A percentile compares a stretch with the other conserved stretches of the same genome.
Evolutionary conservation across 1,284 basidiomycete genomes (phyloP).

Genomic region (Irpex rosettiformis): DNA sequence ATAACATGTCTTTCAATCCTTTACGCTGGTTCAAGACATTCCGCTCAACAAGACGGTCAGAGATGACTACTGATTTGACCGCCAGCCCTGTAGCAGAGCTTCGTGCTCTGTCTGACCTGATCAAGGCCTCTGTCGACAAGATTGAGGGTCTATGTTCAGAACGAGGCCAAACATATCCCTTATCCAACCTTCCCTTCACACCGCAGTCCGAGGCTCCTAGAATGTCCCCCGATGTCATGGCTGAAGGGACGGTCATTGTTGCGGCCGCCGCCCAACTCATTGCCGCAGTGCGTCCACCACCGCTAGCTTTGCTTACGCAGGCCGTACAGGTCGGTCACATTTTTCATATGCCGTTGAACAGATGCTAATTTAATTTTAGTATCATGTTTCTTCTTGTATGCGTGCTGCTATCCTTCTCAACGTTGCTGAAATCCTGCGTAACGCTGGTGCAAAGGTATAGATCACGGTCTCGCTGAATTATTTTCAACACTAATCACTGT

Average conservation of each 20-base stretch:
- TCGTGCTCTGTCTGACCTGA: slow-evolving; percentile 9
- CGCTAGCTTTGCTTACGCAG: slow-evolving; percentile 1
- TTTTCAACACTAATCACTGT: background rate
- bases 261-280: slow-evolving; percentile 17
- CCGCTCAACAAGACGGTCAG: background rate
- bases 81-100: background rate
- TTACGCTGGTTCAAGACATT: background rate
- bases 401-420: slow-evolving; percentile 5
- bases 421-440: slow-evolving; percentile 21
- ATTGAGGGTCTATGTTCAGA: slow-evolving; percentile 6
- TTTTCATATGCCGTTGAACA: background rate
- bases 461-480: background rate
- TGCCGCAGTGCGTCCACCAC: slow-evolving; percentile 12
- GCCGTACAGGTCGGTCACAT: background rate
- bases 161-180: slow-evolving; percentile 8
- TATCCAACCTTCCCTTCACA: slow-evolving; percentile 3
- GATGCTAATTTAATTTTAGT: background rate
- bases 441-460: slow-evolving; percentile 18
- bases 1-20: background rate
- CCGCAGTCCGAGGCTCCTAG: background rate
- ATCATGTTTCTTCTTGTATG: background rate
- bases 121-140: slow-evolving; percentile 6
- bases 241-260: slow-evolving; percentile 8
- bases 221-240: slow-evolving; percentile 6
- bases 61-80: background rate